phyloP scores from a whole-genome alignment of 257 asterid genomes.

The Primulina tabacum region DNA sequence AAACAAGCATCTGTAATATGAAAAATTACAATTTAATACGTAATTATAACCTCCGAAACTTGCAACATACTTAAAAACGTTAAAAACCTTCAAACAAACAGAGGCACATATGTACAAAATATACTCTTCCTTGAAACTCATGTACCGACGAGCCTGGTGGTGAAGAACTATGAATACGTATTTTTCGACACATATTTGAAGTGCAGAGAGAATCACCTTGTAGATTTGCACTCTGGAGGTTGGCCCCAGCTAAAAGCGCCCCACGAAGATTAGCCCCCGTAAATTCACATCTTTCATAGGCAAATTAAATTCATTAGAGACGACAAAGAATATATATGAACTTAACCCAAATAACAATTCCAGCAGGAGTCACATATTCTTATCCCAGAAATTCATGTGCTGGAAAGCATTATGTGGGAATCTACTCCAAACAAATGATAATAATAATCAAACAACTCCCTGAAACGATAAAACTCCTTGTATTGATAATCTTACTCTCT shows the following conservation, averaged over 20 bases:
- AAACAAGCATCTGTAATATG: conserved; percentile 77
- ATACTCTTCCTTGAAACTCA: neutral
- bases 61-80: neutral
- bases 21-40: conserved; percentile 20
- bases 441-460: neutral
- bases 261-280: conserved; percentile 96
- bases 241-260: conserved; percentile 90
- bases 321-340: conserved; percentile 20
- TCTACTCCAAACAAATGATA: neutral
- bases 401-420: conserved; percentile 15
- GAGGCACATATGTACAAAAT: neutral
- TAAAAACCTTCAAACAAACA: neutral
- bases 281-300: conserved; percentile 85
- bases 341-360: conserved; percentile 6
- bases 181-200: conserved; percentile 11
- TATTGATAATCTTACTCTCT: conserved; percentile 63
- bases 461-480: conserved; percentile 2
- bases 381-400: conserved; percentile 9
- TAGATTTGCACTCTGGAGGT: conserved; percentile 91
- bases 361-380: conserved; percentile 12
- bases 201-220: conserved; percentile 51
- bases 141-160: neutral
- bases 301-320: conserved; percentile 35
- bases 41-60: conserved; percentile 20
- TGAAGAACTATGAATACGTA: conserved; percentile 13